phyloP scores from a whole-genome alignment of 2,329 filamentous ascomycete genomes.

The Alternaria atra region DNA sequence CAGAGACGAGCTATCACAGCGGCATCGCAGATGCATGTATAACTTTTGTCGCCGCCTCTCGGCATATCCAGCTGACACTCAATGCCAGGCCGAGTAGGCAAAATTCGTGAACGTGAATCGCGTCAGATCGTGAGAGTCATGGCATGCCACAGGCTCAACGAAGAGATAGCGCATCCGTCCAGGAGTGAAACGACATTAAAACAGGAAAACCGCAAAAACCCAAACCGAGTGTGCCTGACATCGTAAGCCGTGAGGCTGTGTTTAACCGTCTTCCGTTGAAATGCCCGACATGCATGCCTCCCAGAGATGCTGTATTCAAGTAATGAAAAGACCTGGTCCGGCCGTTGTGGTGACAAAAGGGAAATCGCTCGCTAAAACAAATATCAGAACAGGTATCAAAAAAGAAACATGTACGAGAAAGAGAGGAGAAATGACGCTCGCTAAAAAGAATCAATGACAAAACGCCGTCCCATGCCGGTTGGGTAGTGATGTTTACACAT shows the following conservation, averaged over 20 bases:
- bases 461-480: conserved; percentile 65
- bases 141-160: conserved; percentile 50
- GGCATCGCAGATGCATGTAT: conserved; percentile 52
- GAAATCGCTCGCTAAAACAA: conserved; percentile 55
- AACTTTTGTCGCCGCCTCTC: conserved; percentile 52
- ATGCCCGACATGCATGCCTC: conserved; percentile 57
- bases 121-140: conserved; percentile 43
- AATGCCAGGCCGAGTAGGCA: conserved; percentile 49
- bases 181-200: conserved; percentile 51
- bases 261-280: conserved; percentile 50
- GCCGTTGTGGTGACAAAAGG: conserved; percentile 41
- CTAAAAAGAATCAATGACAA: conserved; percentile 55
- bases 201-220: conserved; percentile 49
- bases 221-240: conserved; percentile 51
- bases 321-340: conserved; percentile 51
- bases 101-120: conserved; percentile 38
- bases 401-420: conserved; percentile 49
- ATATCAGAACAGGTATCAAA: conserved; percentile 53
- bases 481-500: conserved; percentile 54
- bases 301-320: conserved; percentile 53
- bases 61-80: conserved; percentile 51
- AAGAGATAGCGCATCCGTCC: conserved; percentile 48
- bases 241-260: conserved; percentile 56
- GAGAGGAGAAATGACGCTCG: conserved; percentile 49
- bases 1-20: conserved; percentile 46